Percentiles rank a stretch among this genome's conserved stretches.
Evolutionary conservation across 1,284 basidiomycete species (phyloP).

Genomic region (Anthracocystis walkeri): DNA sequence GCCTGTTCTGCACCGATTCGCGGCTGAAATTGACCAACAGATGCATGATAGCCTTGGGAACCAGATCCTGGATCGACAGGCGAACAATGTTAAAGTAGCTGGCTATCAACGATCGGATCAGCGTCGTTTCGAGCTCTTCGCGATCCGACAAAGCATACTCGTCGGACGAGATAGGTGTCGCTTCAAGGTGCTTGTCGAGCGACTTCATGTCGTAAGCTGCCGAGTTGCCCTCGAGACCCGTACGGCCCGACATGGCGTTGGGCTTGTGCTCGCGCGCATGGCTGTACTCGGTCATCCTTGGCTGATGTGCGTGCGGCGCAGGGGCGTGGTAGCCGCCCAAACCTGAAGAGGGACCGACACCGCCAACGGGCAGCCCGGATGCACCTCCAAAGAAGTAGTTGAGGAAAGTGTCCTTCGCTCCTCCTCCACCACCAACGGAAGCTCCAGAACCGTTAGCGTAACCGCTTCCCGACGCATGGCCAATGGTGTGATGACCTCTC

Average conservation of each 20-base stretch:
- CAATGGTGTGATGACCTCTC: slow-evolving; percentile 44
- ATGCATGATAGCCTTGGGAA: slow-evolving; percentile 79
- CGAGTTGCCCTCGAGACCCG: slow-evolving; percentile 78
- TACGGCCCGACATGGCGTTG: slow-evolving; percentile 74
- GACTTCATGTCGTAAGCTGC: slow-evolving; percentile 99
- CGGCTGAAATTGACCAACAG: slow-evolving; percentile 95
- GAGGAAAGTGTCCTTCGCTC: slow-evolving; percentile 64
- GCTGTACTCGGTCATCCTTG: slow-evolving; percentile 42
- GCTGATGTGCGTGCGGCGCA: slow-evolving; percentile 29
- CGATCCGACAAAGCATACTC: slow-evolving; percentile 76
- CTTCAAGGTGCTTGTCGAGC: slow-evolving; percentile 82
- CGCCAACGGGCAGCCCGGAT: slow-evolving; percentile 57
- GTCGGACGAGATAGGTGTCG: slow-evolving; percentile 76
- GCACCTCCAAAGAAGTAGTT: slow-evolving; percentile 69
- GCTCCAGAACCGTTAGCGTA: slow-evolving; percentile 19
- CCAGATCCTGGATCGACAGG: slow-evolving; percentile 94
- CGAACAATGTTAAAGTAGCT: slow-evolving; percentile 97
- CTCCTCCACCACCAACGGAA: slow-evolving; percentile 27
- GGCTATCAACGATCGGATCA: slow-evolving; percentile 92
- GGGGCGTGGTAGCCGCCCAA: slow-evolving; percentile 45
- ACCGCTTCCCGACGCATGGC: slow-evolving; percentile 34
- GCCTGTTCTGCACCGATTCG: slow-evolving; percentile 93
- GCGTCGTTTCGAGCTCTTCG: slow-evolving; percentile 94
- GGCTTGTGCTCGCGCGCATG: slow-evolving; percentile 50
- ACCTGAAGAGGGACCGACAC: slow-evolving; percentile 46